Evolutionary conservation across 2,329 filamentous ascomycete species (phyloP), one percentile per base, ranked within the genome.

Genomic region (Aspergillus chevalieri): DNA sequence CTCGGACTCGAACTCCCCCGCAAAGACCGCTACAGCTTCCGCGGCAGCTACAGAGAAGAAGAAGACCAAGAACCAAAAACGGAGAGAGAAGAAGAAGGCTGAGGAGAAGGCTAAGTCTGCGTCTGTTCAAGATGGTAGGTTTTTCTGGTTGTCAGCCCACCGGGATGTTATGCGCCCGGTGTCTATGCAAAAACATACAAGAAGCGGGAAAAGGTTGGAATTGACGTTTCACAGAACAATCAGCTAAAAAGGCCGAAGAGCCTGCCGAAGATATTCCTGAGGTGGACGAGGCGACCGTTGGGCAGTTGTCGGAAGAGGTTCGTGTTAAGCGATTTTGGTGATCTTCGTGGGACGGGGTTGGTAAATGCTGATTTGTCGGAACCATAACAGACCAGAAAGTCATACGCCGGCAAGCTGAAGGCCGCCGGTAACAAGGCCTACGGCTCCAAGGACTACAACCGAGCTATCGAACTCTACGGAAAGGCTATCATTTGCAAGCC

Each of bases 401-500:
- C 89, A 50, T 93, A 88, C 70, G 90, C 93, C 30, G 84, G 84
- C 51, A 94, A 95, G 76, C 78, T 98, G 59, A 98, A 98, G 79
- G 89, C 88, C 53, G 87, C 88, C 24, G 93, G 93, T 52, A 98
- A 98, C 79, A 94, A 93, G 74, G 89, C 93, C 6, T 98, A 96
- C 65, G 90, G 89, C 53, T 84, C 85, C 59, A 97, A 96, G 75
- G 87, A 95, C 65, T 96, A 96, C 74, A 86, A 89, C 73, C 84
- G 83, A 63, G 93, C 93, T 59, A 98, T 98, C 66, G 87, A 91
- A 4, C 83, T 98, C 33, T 98, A 98, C 74, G 88, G 88, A 58
- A 89, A 95, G 75, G 93, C 93, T 46, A 95, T 98, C 62, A 77
- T 97, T 46, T 97, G 93, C 85, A 95, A 93, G 76, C 86, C 91